phyloP scores from a whole-genome alignment of 108 stramenopile species.

The Aureococcus anophagefferens region DNA sequence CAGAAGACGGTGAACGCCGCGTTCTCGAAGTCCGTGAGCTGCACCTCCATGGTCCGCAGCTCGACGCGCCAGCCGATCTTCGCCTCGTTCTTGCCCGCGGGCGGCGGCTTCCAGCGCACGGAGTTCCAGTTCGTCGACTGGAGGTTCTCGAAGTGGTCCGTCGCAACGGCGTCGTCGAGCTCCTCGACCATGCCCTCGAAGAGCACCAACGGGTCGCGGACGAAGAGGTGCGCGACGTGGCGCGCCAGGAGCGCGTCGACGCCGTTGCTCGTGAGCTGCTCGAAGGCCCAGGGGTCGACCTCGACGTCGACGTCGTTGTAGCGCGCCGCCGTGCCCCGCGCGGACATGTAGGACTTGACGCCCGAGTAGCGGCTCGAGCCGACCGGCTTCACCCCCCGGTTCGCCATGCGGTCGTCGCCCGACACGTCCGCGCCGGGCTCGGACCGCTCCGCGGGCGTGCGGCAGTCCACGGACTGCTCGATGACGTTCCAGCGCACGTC shows the following conservation, averaged over 20 bases:
- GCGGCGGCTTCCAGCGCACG: conserved; percentile 97
- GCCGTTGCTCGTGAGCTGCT: conserved; percentile 59
- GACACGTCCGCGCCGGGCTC: neutral
- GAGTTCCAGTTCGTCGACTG: conserved; percentile 99
- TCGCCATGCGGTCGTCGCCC: neutral
- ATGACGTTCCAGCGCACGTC: conserved; percentile 94
- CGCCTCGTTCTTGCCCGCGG: conserved; percentile 70
- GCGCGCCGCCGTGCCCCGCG: neutral
- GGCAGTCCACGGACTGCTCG: conserved; percentile 81
- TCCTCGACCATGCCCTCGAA: conserved; percentile 86
- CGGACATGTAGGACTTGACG: neutral
- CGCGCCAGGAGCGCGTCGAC: conserved; percentile 82
- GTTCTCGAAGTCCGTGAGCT: conserved; percentile 97
- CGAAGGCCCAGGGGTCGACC: neutral
- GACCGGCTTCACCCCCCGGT: neutral
- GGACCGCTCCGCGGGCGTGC: conserved; percentile 77
- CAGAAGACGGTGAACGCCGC: conserved; percentile 91
- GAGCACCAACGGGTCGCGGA: conserved; percentile 91
- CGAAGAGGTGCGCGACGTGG: conserved; percentile 90
- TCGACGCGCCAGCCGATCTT: conserved; percentile 97
- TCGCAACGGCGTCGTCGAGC: conserved; percentile 77
- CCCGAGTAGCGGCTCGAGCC: neutral
- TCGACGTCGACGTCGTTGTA: neutral
- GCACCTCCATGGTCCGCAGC: conserved; percentile 95
- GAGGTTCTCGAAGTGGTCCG: conserved; percentile 96